phyloP scores from a whole-genome alignment of 345 rosid species.

The Brassica nigra region DNA sequence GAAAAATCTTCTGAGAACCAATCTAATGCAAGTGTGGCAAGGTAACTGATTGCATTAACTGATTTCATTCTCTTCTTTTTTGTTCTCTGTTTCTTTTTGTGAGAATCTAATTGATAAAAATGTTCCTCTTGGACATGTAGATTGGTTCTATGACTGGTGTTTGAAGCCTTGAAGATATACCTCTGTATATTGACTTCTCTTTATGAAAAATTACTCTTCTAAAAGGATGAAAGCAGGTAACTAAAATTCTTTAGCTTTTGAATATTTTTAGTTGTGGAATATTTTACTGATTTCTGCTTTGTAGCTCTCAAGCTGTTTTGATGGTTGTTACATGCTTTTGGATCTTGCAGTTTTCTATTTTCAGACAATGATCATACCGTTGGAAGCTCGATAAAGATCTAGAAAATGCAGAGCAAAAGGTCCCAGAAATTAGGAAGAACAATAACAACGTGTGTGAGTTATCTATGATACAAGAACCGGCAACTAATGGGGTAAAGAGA shows the following conservation, averaged over 20 bases:
- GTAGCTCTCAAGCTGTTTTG: background rate
- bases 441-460: no score
- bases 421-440: no score
- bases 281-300: slow-evolving; percentile 6
- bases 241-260: slow-evolving; percentile 2
- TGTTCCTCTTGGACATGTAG: slow-evolving; percentile 9
- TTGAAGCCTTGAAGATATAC: slow-evolving; percentile 32
- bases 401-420: no score
- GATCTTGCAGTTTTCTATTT: background rate
- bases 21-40: no score
- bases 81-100: slow-evolving; percentile 5
- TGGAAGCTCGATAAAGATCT: no score
- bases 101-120: background rate
- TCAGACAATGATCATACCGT: background rate
- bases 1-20: no score
- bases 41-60: no score
- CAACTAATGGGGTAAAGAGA: no score
- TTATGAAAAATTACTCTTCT: slow-evolving; percentile 28
- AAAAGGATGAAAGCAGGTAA: slow-evolving; percentile 68
- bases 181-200: slow-evolving; percentile 29
- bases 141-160: slow-evolving; percentile 4
- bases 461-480: no score
- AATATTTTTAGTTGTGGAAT: background rate
- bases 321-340: background rate
- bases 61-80: slow-evolving; percentile 20